Conservation (phyloP, 805 yeast genomes). For the Hanseniaspora guilliermondii region DNA sequence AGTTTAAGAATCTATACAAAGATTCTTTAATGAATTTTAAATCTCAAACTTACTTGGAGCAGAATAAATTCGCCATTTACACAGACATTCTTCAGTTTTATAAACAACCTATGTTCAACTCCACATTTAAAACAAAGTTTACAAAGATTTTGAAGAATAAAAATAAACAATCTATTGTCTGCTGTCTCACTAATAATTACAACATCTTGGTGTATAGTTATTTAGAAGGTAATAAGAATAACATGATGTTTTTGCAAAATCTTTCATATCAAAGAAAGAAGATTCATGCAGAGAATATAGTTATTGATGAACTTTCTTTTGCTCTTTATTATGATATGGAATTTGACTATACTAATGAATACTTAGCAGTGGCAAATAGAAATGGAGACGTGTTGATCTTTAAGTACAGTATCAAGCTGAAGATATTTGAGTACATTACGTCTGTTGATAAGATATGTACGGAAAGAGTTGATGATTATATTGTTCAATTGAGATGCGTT, state of each 20-base stretch:
- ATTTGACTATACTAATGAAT: conserved; percentile 11
- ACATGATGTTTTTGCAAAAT: conserved; percentile 5
- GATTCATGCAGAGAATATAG: not conserved
- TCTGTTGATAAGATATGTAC: conserved; percentile 21
- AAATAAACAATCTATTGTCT: not conserved
- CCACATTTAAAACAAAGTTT: not conserved
- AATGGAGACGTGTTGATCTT: conserved; percentile 23
- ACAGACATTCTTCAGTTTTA: not conserved
- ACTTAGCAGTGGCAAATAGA: conserved; percentile 23
- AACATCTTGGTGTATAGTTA: conserved; percentile 6
- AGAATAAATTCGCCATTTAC: not conserved
- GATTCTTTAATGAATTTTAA: not conserved
- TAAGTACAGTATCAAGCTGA: conserved; percentile 15
- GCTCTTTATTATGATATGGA: conserved; percentile 3
- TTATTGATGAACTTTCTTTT: not conserved
- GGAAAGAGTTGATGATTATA: conserved; percentile 23
- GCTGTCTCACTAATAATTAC: conserved; percentile 4
- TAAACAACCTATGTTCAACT: not conserved
- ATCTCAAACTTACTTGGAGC: not conserved
- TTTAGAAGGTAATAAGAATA: not conserved
- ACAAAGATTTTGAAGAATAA: not conserved
- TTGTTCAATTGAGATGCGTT: conserved; percentile 16
- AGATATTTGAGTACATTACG: conserved; percentile 23
- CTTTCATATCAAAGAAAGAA: not conserved
- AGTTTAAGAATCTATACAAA: not conserved